A percentile compares a stretch with the other conserved stretches of the same genome.
Conservation (phyloP, 2,329 filamentous ascomycete genomes). For the Sporothrix variecibatus region DNA sequence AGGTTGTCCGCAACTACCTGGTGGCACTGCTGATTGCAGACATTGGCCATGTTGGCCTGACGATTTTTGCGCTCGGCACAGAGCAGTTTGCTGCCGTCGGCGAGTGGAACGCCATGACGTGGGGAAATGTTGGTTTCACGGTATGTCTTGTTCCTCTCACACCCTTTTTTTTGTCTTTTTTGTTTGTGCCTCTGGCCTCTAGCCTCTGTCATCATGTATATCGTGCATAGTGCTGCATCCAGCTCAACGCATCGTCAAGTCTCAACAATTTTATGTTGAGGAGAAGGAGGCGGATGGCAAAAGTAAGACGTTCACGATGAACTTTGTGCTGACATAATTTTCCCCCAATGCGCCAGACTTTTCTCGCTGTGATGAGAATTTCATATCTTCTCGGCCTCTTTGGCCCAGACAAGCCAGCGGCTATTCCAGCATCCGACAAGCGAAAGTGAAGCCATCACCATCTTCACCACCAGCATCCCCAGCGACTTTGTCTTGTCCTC, state of each 20-base stretch:
- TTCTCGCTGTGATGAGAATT: conserved; percentile 58
- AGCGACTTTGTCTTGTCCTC: background rate
- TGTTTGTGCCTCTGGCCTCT: background rate
- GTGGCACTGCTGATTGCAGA: conserved; percentile 66
- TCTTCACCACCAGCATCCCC: background rate
- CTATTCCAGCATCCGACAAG: conserved; percentile 30
- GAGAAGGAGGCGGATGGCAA: background rate
- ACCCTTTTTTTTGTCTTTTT: background rate
- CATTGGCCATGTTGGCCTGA: conserved; percentile 66
- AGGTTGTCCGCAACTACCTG: conserved; percentile 67
- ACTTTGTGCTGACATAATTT: background rate
- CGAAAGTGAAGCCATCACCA: conserved; percentile 25
- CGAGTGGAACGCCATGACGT: conserved; percentile 70
- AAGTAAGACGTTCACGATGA: background rate
- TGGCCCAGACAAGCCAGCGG: conserved; percentile 46
- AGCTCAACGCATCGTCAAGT: background rate
- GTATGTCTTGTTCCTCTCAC: conserved; percentile 37
- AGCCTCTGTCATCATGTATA: background rate
- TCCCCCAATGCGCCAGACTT: conserved; percentile 42
- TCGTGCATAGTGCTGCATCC: background rate
- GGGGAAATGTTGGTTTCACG: conserved; percentile 71
- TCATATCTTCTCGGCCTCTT: conserved; percentile 63
- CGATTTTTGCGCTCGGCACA: conserved; percentile 59
- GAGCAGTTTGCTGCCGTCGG: conserved; percentile 54
- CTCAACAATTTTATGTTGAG: background rate